These are phyloP conservation scores for Stephanodiscus minutulus DNA, from an alignment of 108 stramenopile species.

Conservation along the genomic window DNA sequence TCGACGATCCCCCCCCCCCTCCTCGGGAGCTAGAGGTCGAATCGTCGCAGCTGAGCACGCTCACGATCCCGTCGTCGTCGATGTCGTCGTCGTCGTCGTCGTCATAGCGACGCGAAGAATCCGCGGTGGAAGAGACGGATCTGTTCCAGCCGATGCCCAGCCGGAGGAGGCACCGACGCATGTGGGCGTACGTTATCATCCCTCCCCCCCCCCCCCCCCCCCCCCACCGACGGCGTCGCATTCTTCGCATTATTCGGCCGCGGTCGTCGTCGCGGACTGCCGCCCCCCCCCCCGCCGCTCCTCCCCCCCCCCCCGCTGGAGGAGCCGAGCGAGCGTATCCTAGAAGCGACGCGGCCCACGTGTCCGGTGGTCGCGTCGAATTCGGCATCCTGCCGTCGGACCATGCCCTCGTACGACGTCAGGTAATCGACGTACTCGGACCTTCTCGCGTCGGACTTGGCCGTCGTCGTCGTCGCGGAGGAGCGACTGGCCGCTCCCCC, in stretches of 20 bases:
- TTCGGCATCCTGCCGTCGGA: conserved; percentile 70
- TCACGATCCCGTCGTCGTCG: background rate
- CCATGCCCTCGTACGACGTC: conserved; percentile 68
- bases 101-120: background rate
- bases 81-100: conserved; percentile 20
- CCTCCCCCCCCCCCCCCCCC: background rate
- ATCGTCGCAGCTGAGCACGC: background rate
- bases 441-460: too few species aligned
- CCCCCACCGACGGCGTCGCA: background rate
- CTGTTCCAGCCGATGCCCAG: conserved; percentile 24
- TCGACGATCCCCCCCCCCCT: too few species aligned
- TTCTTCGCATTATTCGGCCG: background rate
- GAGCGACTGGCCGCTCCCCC: too few species aligned
- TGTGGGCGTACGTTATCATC: conserved; percentile 48
- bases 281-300: conserved; percentile 23
- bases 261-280: background rate
- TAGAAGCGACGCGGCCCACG: conserved; percentile 45
- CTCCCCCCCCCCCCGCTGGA: conserved; percentile 22
- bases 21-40: too few species aligned
- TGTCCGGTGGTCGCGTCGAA: conserved; percentile 47
- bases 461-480: too few species aligned
- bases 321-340: conserved; percentile 39
- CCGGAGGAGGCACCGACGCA: conserved; percentile 34
- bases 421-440: conserved; percentile 48
- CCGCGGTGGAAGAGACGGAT: background rate